Evolutionary conservation across 1,284 basidiomycete species (phyloP), one percentile per base, ranked within the genome.

Genomic region (Ustilago trichophora): DNA sequence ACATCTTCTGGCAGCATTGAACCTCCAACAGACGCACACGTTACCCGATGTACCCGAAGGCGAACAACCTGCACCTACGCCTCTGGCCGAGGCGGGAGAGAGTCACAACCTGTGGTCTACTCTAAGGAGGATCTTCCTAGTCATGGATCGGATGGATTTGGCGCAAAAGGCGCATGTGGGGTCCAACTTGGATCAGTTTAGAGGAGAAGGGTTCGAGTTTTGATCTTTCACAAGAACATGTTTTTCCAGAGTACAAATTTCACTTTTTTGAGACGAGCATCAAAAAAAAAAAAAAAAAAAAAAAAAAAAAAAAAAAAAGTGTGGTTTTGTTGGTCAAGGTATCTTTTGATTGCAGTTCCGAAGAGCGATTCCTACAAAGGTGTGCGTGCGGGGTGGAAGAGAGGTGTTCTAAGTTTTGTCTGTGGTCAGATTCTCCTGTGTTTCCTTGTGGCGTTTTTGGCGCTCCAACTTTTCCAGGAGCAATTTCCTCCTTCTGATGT

Each of bases 1-100:
- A 76, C 96, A 99, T 82, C 90, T 98, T 82, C 85, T 99, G 49
- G 90, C 91, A 55, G 96, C 93, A 0, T 84, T 99, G 16, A 87
- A 88, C 2, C 85, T 97, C 73, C 95, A 87, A 89, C 82, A 83
- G 48, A 77, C 82, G 26, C 77, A 65, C 80, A 79, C 54, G 75
- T 22, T 77, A 11, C 79, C 78, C 10, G 77, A 81, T 25, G 64
- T 75, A 19, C 76, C 78, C 1, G 60, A 64, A 25, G 76, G 70
- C 4, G 57, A 72, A 16, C 56, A 70, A 19, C 63, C 60, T 6
- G 29, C 42, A 4, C 55, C 68, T 0, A 63, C 72, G 4, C 78
- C 77, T 24, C 49, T 80, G 10, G 60, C 78, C 2, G 77, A 76
- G 25, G 75, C 72, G 6, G 62, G 76, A n/a, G 79, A 81, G 57